Base-by-base conservation (phyloP, 2,329 filamentous ascomycete species). In the Colletotrichum ledebouriae region DNA sequence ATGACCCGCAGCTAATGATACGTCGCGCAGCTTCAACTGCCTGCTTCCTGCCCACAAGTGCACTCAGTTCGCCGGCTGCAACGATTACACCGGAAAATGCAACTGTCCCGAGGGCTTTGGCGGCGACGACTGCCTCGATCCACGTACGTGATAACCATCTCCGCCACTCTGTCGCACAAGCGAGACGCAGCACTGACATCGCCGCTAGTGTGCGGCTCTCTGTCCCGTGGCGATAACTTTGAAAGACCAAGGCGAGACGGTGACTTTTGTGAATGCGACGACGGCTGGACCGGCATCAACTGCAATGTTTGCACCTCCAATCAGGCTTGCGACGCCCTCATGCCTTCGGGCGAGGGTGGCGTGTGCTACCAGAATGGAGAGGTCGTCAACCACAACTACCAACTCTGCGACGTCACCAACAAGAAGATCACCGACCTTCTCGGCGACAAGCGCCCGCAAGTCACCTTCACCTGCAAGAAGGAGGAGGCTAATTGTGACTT, bases 341-440 rank as follows among this genome's bases (percentile, higher is more conserved):
- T 97, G 90, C 93, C 93, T 4, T 89, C 91, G 13, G 88, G 88
- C 3, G 87, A 93, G 70, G 94, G 91, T 52, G 96, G 94, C 37
- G 90, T 97, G 11, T 99, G 96, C 82, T 98, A 98, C 78, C 91
- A 93, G 75, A 91, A 95, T 73, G 95, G 95, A 52, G 89, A 97
- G 73, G 91, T 97, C 11, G 91, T 98, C 71, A 94, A 96, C 74
- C 90, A 97, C 80, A 99, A 98, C 83, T 95, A 94, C 81, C 97
- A 99, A 81, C 96, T 97, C 83, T 99, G 96, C 81, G 93, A 97
- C 79, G 96, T 99, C 72, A 98, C 94, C 63, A 99, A 99, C 82
- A 88, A 89, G 79, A 96, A 97, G 83, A 99, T 99, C 75, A 85
- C 95, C 63, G 90, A 94, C 70, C 90, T 95, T 76, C 86, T 99